Evolutionary conservation across 2,329 filamentous ascomycete species (phyloP), one percentile per base, ranked within the genome.

Genomic region (Cladosporium oxysporum): DNA sequence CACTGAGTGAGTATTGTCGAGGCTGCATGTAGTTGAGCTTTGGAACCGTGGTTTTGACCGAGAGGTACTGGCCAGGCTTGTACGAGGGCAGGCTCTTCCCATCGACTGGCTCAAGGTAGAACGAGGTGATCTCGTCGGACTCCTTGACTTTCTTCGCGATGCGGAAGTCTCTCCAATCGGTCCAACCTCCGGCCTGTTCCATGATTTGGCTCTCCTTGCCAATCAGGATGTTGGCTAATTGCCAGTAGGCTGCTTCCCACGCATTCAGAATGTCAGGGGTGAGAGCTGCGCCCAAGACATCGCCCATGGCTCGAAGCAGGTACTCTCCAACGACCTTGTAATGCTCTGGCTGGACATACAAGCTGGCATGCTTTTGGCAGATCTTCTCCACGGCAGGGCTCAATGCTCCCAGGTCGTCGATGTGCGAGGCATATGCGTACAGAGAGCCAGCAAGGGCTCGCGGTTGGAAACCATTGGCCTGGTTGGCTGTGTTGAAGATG

Each of bases 211-310:
- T 80, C 75, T 92, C 90, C 60, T 87, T 84, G 23, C 81, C 83
- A 70, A 91, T 91, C 79, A 92, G 85, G 79, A 92, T 85, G 75
- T 88, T 84, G 29, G 90, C 90, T 28, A 93, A 84, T 71, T 91
- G 83, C 84, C 85, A 88, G 79, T 92, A 93, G 1, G 90, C 90
- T 61, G 86, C 85, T 6, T 79, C 83, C 90, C 90, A 93, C 10
- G 90, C 90, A 14, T 85, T 82, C 62, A 86, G 82, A 33, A 90
- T 83, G 23, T 88, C 85, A 0, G 84, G 80, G 0, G 89, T 92
- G 79, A 90, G 86, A 26, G 85, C 90, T 0, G 83, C 83, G 4
- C 90, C 90, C 1, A 93, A 84, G 0, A 92, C 85, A 52, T 86
- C 82, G 28, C 82, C 83, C 78, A 93, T 90, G 1, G 90, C 88